Base-by-base conservation (phyloP, 2,329 filamentous ascomycete species). In the Fusarium fracticaudum region DNA sequence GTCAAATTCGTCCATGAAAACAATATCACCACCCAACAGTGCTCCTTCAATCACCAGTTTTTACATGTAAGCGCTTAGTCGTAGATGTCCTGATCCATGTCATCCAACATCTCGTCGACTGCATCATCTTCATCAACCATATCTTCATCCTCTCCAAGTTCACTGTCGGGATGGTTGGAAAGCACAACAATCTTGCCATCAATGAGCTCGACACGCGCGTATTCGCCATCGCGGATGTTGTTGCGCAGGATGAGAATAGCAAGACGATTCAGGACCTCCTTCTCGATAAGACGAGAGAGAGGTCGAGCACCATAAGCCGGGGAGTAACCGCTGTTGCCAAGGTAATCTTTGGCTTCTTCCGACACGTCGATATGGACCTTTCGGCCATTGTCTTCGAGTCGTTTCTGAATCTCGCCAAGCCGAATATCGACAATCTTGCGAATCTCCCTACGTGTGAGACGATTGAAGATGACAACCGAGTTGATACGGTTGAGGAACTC, bases 401-500 rank as follows among this genome's bases (percentile, higher is more conserved):
- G 94, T 82, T 94, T 94, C 88, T 99, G 96, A 72, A 99, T 96
- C 81, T 99, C 96, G 6, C 73, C 68, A 40, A 99, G 88, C 50
- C 96, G 93, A 29, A 99, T 88, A 80, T 99, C 96, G 70, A 99
- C 96, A 80, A 99, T 98, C 86, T 91, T 94, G 80, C 96, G 92
- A 79, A 99, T 99, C 85, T 99, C 96, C 65, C 85, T 87, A 81
- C 91, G 93, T 8, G 94, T 96, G 64, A 99, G 92, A 54, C 96
- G 93, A 88, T 99, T 99, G 90, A 99, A 99, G 85, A 99, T 98
- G 85, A 99, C 95, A 62, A 92, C 94, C 70, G 93, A 96, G 84
- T 91, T 96, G 87, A 99, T 98, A 81, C 96, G 94, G 88, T 99
- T 99, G 75, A 99, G 91, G 88, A 99, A 99, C 80, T 99, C 96